A percentile compares a stretch with the other conserved stretches of the same genome.
phyloP scores from a whole-genome alignment of 164 flowering plant genomes.

The Protea cynaroides region DNA sequence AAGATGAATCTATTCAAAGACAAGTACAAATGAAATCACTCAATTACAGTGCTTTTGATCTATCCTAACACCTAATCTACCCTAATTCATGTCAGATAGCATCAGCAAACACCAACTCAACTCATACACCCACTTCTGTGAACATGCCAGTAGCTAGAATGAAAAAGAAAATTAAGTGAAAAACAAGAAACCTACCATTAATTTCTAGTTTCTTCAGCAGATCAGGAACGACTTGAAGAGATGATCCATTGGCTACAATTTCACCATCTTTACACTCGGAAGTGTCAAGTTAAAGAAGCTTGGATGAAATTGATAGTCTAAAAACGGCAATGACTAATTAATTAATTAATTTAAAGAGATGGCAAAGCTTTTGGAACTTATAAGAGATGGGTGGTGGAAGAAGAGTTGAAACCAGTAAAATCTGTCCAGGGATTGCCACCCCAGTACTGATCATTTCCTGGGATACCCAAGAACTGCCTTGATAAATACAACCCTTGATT shows the following conservation, averaged over 20 bases:
- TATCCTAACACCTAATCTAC: slow-evolving; percentile 10
- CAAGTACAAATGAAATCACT: slow-evolving; percentile 1
- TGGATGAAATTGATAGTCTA: not conserved
- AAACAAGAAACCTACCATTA: slow-evolving; percentile 25
- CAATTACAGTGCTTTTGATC: slow-evolving; percentile 7
- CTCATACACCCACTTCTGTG: slow-evolving; percentile 20
- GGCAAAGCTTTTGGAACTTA: slow-evolving; percentile 4
- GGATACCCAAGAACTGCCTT: slow-evolving; percentile 42
- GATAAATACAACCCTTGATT: slow-evolving; percentile 35
- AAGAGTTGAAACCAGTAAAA: slow-evolving; percentile 48
- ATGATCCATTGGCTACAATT: slow-evolving; percentile 3
- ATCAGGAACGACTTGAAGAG: slow-evolving; percentile 3
- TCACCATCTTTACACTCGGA: slow-evolving; percentile 10
- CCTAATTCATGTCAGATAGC: slow-evolving; percentile 11
- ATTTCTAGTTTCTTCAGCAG: slow-evolving; percentile 29
- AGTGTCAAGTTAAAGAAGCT: slow-evolving; percentile 3
- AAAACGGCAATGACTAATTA: slow-evolving; percentile 16
- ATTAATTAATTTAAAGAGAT: not conserved
- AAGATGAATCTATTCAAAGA: not conserved
- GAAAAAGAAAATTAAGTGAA: slow-evolving; percentile 9
- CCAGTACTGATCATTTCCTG: slow-evolving; percentile 36
- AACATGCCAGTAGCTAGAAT: slow-evolving; percentile 22
- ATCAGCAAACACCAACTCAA: slow-evolving; percentile 11
- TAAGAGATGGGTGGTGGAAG: slow-evolving; percentile 46
- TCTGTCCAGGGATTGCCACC: slow-evolving; percentile 52